Evolutionary conservation across 2,329 filamentous ascomycete species (phyloP), one percentile per base, ranked within the genome.

Genomic region (Stachybotrys elegans): DNA sequence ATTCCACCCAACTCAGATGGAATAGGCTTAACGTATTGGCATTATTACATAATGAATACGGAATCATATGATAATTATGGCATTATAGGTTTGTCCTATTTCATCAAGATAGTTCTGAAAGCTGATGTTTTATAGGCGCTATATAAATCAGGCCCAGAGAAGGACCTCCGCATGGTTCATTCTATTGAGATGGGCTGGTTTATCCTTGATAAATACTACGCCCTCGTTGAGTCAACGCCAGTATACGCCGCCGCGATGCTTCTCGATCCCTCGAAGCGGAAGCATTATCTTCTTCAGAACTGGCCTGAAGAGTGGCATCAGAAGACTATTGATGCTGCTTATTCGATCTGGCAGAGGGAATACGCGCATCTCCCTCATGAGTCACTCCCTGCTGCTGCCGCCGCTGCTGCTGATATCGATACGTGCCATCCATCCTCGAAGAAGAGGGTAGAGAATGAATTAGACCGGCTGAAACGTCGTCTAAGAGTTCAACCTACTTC

Each of bases 141-240:
- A 35, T 35, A 35, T 35, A 35, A 35, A 35, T 35, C n/a, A 35
- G 31, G 31, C 31, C 31, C n/a, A 35, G 31, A 35, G 31, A 35
- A 35, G 13, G 17, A 38, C 21, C 11, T 8, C 6, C 35, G 35
- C 17, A 20, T 38, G 6, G 9, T 38, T 8, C 45, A 46, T 35
- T 44, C 35, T 17, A 47, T 48, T 23, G 43, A 47, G 17, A 48
- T 50, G 48, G 45, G 45, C 40, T 50, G 48, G 48, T 46, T 48
- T 25, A 17, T 48, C 22, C 43, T 50, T 31, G 20, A 50, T 35
- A 46, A 50, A 19, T 48, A 50, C 32, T 43, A 50, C 21, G 22
- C 43, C 27, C 19, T 48, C 14, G 23, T 38, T 20, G 48, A 43
- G 22, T 27, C 43, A 25, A 31, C 41, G 14, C 48, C 45, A n/a